Conservation (phyloP, 768 basidiomycete genomes). For the Psilocybe cubensis region DNA sequence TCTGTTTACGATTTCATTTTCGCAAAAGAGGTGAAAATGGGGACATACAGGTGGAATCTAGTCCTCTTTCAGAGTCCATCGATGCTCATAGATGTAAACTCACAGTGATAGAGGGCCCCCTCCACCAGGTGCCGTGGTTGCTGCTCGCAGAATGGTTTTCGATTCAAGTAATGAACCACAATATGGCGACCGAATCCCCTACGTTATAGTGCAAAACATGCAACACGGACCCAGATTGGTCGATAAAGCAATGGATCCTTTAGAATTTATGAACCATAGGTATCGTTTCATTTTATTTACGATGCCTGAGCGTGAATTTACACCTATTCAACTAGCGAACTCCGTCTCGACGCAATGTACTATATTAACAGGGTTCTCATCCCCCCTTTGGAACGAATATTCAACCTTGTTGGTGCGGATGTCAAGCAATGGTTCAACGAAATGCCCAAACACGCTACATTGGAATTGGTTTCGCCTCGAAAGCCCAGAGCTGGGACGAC, state of each 20-base stretch:
- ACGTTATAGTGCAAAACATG: constrained; percentile 76
- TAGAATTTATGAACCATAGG: constrained; percentile 31
- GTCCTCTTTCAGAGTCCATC: neutral
- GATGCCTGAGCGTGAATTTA: neutral
- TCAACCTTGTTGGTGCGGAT: constrained; percentile 90
- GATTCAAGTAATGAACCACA: constrained; percentile 87
- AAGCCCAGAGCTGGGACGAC: constrained; percentile 22
- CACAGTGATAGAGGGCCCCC: constrained; percentile 81
- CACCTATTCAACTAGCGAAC: constrained; percentile 44
- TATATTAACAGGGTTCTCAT: constrained; percentile 90
- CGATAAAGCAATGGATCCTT: constrained; percentile 33
- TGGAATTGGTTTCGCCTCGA: constrained; percentile 36
- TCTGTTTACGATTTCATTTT: constrained; percentile 95
- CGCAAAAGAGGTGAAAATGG: constrained; percentile 91
- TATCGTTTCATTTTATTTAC: constrained; percentile 18
- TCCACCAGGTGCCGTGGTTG: constrained; percentile 91
- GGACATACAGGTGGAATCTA: constrained; percentile 83
- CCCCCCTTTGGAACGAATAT: constrained; percentile 87
- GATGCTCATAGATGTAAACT: neutral
- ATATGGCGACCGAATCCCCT: constrained; percentile 93
- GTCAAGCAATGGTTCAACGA: constrained; percentile 85
- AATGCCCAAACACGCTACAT: constrained; percentile 66
- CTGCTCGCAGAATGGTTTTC: constrained; percentile 68
- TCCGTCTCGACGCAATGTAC: constrained; percentile 83
- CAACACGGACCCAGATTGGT: constrained; percentile 50